Percentiles rank a stretch among this genome's conserved stretches.
Conservation (phyloP, 495 filamentous ascomycete species). For the Sordaria brevicollis region DNA sequence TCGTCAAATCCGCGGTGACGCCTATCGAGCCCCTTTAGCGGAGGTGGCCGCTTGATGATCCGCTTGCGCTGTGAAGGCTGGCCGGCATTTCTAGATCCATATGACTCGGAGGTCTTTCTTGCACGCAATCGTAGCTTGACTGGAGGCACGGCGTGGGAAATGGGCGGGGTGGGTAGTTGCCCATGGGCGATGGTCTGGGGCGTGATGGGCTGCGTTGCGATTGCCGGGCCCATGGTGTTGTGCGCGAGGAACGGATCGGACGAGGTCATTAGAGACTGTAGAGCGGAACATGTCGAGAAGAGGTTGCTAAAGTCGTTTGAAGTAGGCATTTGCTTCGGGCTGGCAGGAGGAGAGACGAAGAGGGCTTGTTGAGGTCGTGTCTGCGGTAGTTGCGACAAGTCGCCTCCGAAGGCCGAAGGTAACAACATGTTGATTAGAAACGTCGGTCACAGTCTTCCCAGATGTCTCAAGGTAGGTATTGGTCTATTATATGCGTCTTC, state of each 20-base stretch:
- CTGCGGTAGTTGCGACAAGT: conserved; percentile 41
- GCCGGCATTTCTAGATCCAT: not conserved
- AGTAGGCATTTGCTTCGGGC: conserved; percentile 48
- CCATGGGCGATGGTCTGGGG: conserved; percentile 43
- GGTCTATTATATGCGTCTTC: not conserved
- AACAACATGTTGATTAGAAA: conserved; percentile 45
- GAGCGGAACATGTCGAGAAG: conserved; percentile 57
- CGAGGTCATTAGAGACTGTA: conserved; percentile 55
- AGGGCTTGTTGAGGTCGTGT: conserved; percentile 45
- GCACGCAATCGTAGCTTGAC: conserved; percentile 39
- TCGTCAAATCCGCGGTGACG: conserved; percentile 48
- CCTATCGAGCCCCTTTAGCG: conserved; percentile 46
- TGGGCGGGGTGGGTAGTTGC: conserved; percentile 40
- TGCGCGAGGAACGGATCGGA: conserved; percentile 20
- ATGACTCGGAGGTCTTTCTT: conserved; percentile 23
- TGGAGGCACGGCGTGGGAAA: conserved; percentile 37
- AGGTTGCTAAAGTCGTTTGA: conserved; percentile 46
- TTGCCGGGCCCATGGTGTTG: conserved; percentile 20
- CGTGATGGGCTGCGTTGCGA: conserved; percentile 24
- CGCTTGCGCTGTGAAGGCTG: conserved; percentile 27
- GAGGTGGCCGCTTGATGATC: conserved; percentile 43
- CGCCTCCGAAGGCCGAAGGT: conserved; percentile 62
- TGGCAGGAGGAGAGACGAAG: conserved; percentile 52
- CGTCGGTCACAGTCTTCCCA: not conserved
- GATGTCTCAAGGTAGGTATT: not conserved